Evolutionary conservation across 2,329 filamentous ascomycete species (phyloP).

Genomic region (Kalmusia sp.): DNA sequence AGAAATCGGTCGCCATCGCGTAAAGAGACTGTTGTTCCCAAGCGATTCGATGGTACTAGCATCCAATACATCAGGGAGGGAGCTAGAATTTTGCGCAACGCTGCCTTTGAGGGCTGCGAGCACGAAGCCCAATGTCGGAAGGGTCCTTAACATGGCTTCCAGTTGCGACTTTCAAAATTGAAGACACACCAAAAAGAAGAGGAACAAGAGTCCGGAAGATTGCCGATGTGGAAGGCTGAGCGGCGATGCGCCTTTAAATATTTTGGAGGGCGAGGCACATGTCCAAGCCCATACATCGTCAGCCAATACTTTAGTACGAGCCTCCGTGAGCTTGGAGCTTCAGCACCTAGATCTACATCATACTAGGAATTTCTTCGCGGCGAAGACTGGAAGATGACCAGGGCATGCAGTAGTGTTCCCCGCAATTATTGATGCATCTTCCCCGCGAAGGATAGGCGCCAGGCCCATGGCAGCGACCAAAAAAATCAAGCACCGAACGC

Average conservation of each 20-base stretch:
- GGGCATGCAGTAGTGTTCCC: slow-evolving; percentile 15
- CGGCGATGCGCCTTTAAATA: slow-evolving; percentile 2
- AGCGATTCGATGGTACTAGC: slow-evolving; percentile 35
- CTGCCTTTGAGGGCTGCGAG: slow-evolving; percentile 25
- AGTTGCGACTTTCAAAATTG: too few relatives aligned
- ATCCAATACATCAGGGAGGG: slow-evolving; percentile 34
- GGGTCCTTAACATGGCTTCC: slow-evolving; percentile 30
- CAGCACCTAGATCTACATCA: neutral
- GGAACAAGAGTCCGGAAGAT: neutral
- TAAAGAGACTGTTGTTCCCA: slow-evolving; percentile 59
- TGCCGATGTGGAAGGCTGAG: neutral
- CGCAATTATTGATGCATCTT: slow-evolving; percentile 9
- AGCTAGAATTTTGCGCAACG: slow-evolving; percentile 26
- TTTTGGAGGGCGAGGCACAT: neutral
- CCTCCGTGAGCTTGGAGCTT: neutral
- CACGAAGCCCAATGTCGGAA: slow-evolving; percentile 32
- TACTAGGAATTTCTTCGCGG: neutral
- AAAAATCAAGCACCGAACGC: neutral
- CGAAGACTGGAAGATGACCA: neutral
- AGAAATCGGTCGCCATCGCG: slow-evolving; percentile 54
- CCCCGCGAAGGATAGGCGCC: slow-evolving; percentile 3
- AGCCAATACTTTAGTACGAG: slow-evolving; percentile 7
- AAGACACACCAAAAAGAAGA: neutral
- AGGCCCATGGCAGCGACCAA: slow-evolving; percentile 3
- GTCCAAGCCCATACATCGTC: neutral